Evolutionary conservation across 2,329 filamentous ascomycete species (phyloP), one percentile per base, ranked within the genome.

Genomic region (Microdochium bolleyi): DNA sequence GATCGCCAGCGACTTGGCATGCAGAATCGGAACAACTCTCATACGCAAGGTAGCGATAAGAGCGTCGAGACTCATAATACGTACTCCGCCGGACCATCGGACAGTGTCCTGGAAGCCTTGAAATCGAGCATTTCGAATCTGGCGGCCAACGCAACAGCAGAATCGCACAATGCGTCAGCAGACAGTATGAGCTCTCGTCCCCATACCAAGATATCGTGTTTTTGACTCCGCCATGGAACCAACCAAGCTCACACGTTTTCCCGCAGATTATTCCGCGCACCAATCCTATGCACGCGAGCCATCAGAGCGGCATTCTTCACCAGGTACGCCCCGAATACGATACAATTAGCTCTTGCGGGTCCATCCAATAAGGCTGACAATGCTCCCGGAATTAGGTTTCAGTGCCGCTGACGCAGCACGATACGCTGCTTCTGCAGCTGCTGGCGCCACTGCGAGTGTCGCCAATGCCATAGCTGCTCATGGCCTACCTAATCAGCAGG

Each of bases 91-190:
- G 41, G 41, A 7, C 41, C 41, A 21, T 46, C 41, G 7, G 41
- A 46, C 41, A 46, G 41, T 13, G 41, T 46, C 7, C 19, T 46
- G 9, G 41, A 46, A 22, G 41, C 41, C n/a, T 24, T 46, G n/a
- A 46, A 46, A 52, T 73, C 76, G 11, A 79, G 74, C 60, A 69
- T 78, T 32, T 75, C 76, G 2, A 77, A 76, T 14, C 60, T 76
- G 51, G 72, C 77, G 44, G 72, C 72, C 48, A 75, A 73, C 54
- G 73, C 74, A 49, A 79, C 78, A 19, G 79, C 91, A 58, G 95
- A 89, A 64, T 79, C 83, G 9, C 84, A 90, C 57, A 79, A 81
- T 52, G 79, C 74, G 54, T 88, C 95, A 73, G 94, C 88, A 2
- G 90, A 96, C 68, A 95, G 89, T 58, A 90, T 91, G 0, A 95